Evolutionary conservation across 2,329 filamentous ascomycete genomes (phyloP).

Genomic region (Cladosporium sp.): DNA sequence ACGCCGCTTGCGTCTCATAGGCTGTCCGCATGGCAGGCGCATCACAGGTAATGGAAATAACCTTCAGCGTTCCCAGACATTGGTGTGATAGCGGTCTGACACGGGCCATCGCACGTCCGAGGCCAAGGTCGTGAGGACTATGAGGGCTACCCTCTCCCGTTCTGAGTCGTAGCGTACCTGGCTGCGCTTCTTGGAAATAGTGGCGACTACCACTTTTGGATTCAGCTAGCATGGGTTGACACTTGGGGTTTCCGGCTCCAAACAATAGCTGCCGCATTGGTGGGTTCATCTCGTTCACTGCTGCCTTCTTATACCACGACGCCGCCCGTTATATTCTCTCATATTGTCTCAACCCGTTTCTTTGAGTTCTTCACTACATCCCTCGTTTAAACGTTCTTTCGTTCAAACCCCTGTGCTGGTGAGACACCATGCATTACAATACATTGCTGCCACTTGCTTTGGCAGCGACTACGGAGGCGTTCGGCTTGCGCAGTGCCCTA

Average conservation of each 20-base stretch:
- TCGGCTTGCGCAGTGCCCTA: not conserved
- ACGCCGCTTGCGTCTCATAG: not conserved
- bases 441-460: conserved; percentile 7
- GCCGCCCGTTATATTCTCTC: not conserved
- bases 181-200: conserved; percentile 6
- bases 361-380: not conserved
- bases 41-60: not conserved
- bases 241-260: conserved; percentile 1
- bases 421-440: conserved; percentile 1
- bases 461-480: conserved; percentile 1
- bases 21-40: not conserved
- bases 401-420: not conserved
- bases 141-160: not conserved
- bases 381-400: not conserved
- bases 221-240: not conserved
- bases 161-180: conserved; percentile 2
- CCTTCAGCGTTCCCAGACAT: not conserved
- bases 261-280: not conserved
- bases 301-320: conserved; percentile 1
- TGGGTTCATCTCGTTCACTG: not conserved
- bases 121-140: not conserved
- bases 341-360: not conserved
- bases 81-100: not conserved
- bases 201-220: conserved; percentile 8
- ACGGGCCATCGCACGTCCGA: not conserved